Base-by-base conservation (phyloP, 805 yeast genomes). In the Ogataea philodendri region DNA sequence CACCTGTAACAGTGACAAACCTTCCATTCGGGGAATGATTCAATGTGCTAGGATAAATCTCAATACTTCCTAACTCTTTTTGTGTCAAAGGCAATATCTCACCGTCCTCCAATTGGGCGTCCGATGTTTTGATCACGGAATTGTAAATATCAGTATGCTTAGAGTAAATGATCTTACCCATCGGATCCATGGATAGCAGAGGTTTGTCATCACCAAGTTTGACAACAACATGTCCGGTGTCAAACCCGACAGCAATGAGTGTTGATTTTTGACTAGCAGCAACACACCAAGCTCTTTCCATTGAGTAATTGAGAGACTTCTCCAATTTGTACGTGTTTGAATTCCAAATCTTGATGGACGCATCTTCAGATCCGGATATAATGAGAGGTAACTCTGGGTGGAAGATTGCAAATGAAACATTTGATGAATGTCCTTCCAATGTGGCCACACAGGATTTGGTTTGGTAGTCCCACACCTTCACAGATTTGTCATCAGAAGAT, bases 221-320 rank as follows among this genome's bases (percentile, higher is more conserved):
- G 44, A 90, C 63, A 21, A 88, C 84, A n/a, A 87, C 82, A 49
- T 81, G 81, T 19, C 99, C 99, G 11, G 89, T 84, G 61, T 93
- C 99, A 52, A 86, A 89, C 50, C 99, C 99, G 42, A 89, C 76
- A 9, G 96, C 93, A 44, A 90, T 71, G 42, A 85, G 68, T 57
- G 86, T 87, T 31, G 86, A 76, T 45, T 78, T 78, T 47, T 80
- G 80, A 52, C 80, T 79, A 29, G 84, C 67, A 22, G 89, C 76
- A 35, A 84, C 78, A 71, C 97, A 89, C 99, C 99, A 93, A 34
- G 93, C 93, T 55, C 99, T 81, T 63, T 93, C 97, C 60, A 90
- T 74, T 32, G 96, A 87, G 58, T 85, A 81, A 64, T 87, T 89
- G 44, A 90, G 68, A 6, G 96, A 80, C 65, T 88, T 88, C 65